A percentile compares a stretch with the other conserved stretches of the same genome.
Conservation (phyloP, 139 green algal genomes). For the Astrephomene gubernaculifera region DNA sequence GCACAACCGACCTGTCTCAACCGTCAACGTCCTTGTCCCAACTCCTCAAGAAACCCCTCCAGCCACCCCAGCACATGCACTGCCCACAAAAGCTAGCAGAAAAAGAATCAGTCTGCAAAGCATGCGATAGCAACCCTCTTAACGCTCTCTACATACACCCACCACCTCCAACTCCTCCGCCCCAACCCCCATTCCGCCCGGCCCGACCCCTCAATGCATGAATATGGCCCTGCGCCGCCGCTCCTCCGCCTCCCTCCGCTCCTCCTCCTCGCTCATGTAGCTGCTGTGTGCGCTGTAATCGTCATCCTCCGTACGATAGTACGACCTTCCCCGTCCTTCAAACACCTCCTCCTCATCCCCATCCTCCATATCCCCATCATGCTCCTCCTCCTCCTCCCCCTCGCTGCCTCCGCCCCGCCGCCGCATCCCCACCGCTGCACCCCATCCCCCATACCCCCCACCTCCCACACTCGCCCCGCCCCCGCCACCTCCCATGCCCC, state of each 20-base stretch:
- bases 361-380: neutral
- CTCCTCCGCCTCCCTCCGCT: conserved; percentile 36
- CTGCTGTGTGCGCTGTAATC: conserved; percentile 49
- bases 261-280: conserved; percentile 41
- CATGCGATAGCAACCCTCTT: too few relatives aligned
- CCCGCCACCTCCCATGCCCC: neutral
- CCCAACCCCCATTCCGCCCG: too few relatives aligned
- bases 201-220: conserved; percentile 25
- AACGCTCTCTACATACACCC: too few relatives aligned
- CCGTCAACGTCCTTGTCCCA: too few relatives aligned
- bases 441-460: neutral
- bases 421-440: conserved; percentile 4
- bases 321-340: neutral
- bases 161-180: neutral
- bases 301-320: conserved; percentile 35
- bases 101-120: too few relatives aligned
- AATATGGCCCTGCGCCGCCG: conserved; percentile 16
- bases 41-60: too few relatives aligned
- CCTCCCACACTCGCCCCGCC: neutral
- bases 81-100: too few relatives aligned
- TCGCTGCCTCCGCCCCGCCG: neutral
- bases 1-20: too few relatives aligned
- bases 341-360: conserved; percentile 26
- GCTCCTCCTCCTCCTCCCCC: neutral
- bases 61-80: too few relatives aligned